Evolutionary conservation across 2,329 filamentous ascomycete species (phyloP).

Genomic region (Madurella mycetomatis): DNA sequence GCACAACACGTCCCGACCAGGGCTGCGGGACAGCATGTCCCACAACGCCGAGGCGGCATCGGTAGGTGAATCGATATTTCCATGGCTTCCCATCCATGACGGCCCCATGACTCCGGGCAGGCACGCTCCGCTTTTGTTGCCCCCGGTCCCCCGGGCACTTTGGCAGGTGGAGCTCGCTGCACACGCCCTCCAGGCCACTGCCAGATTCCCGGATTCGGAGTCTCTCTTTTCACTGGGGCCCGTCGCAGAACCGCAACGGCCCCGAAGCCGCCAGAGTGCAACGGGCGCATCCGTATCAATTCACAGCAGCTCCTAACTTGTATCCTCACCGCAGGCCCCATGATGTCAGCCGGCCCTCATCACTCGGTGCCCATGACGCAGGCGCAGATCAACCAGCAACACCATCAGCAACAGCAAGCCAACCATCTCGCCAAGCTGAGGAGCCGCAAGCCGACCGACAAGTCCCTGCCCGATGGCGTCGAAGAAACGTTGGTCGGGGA

Average conservation of each 20-base stretch:
- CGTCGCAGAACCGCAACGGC: constrained; percentile 2
- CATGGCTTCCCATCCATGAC: background rate
- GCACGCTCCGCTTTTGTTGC: constrained; percentile 12
- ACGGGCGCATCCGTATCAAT: background rate
- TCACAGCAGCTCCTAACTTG: constrained; percentile 1
- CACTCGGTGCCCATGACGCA: constrained; percentile 49
- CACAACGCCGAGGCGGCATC: constrained; percentile 27
- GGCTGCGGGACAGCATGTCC: constrained; percentile 24
- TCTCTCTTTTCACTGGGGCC: background rate
- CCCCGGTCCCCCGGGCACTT: constrained; percentile 5
- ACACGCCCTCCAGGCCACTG: background rate
- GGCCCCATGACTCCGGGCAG: background rate
- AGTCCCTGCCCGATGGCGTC: constrained; percentile 85
- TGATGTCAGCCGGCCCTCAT: constrained; percentile 53
- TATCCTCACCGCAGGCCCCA: constrained; percentile 40
- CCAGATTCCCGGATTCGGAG: background rate
- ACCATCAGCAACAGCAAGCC: constrained; percentile 41
- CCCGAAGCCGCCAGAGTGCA: background rate
- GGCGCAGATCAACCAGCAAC: constrained; percentile 49
- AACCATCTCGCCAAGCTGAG: constrained; percentile 71
- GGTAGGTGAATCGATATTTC: constrained; percentile 19
- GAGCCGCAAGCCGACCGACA: constrained; percentile 88
- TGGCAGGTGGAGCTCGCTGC: constrained; percentile 8
- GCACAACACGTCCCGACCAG: constrained; percentile 22
- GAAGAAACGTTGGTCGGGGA: constrained; percentile 66